phyloP scores from a whole-genome alignment of 1,284 basidiomycete species.

The Cutaneotrichosporon mucoides region DNA sequence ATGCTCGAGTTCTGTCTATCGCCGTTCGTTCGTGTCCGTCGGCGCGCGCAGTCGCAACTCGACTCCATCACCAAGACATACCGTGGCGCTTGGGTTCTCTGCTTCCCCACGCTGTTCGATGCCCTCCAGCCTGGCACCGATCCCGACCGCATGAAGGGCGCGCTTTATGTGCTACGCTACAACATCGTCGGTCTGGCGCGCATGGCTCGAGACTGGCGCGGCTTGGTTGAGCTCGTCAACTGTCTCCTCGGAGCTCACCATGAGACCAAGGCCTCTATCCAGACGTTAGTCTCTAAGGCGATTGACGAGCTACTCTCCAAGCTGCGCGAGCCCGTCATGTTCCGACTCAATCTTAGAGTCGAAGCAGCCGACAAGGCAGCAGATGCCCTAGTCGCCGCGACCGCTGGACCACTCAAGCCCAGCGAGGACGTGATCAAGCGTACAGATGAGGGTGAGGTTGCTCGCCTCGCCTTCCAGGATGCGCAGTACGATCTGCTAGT shows the following conservation, averaged over 20 bases:
- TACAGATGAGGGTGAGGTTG: conserved; percentile 35
- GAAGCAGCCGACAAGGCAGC: conserved; percentile 32
- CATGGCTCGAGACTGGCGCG: conserved; percentile 59
- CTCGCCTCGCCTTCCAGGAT: conserved; percentile 42
- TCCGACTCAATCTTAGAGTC: conserved; percentile 27
- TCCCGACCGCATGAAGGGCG: conserved; percentile 93
- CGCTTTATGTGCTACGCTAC: conserved; percentile 70
- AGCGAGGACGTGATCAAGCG: conserved; percentile 35
- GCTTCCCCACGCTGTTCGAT: conserved; percentile 67
- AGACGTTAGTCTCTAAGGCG: conserved; percentile 73
- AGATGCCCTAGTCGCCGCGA: conserved; percentile 25
- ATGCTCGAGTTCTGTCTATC: conserved; percentile 80
- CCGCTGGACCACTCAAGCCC: conserved; percentile 17
- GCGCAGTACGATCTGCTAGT: conserved; percentile 47
- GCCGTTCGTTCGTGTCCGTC: conserved; percentile 65
- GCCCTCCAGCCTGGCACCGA: conserved; percentile 72
- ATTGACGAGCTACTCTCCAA: conserved; percentile 58
- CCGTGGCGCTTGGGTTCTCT: conserved; percentile 71
- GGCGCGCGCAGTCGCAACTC: conserved; percentile 37
- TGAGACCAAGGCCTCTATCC: conserved; percentile 91
- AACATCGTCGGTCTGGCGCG: conserved; percentile 35
- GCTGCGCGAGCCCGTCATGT: conserved; percentile 39
- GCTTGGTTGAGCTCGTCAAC: conserved; percentile 63
- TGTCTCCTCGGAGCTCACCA: conserved; percentile 79
- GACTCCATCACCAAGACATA: conserved; percentile 59